Evolutionary conservation across 2,329 filamentous ascomycete genomes (phyloP).

Genomic region (Ambrosiella beaveri): DNA sequence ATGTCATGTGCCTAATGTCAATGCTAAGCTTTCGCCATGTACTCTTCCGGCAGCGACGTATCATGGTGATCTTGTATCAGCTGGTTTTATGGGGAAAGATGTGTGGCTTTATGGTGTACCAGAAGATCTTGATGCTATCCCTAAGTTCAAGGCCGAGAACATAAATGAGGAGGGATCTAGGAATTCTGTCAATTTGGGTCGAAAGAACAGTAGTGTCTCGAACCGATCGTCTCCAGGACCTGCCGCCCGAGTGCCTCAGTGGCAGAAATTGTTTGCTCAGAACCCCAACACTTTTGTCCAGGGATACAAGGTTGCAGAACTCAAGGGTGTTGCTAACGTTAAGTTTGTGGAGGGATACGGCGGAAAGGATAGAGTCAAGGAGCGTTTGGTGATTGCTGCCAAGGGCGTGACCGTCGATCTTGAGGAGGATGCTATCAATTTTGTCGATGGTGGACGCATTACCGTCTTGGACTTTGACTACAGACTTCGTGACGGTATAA

Average conservation of each 20-base stretch:
- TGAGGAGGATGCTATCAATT: slow-evolving; percentile 56
- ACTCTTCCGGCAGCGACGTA: slow-evolving; percentile 54
- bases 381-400: slow-evolving; percentile 52
- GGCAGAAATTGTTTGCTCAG: slow-evolving; percentile 52
- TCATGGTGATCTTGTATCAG: slow-evolving; percentile 52
- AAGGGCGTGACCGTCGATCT: slow-evolving; percentile 46
- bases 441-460: slow-evolving; percentile 62
- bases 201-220: slow-evolving; percentile 22
- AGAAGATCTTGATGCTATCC: slow-evolving; percentile 48
- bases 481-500: slow-evolving; percentile 34
- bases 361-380: slow-evolving; percentile 27
- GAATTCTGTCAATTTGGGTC: slow-evolving; percentile 13
- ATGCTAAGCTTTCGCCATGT: slow-evolving; percentile 46
- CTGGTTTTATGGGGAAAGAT: slow-evolving; percentile 54
- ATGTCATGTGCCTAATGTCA: slow-evolving; percentile 28
- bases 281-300: slow-evolving; percentile 52
- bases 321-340: slow-evolving; percentile 48
- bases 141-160: slow-evolving; percentile 23
- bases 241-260: slow-evolving; percentile 37
- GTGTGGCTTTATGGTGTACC: slow-evolving; percentile 69
- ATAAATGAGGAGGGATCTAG: slow-evolving; percentile 15
- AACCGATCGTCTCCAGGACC: slow-evolving; percentile 15
- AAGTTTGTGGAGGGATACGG: slow-evolving; percentile 51
- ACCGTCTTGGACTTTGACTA: slow-evolving; percentile 61
- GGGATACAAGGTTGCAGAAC: slow-evolving; percentile 46